Evolutionary conservation across 2,329 filamentous ascomycete species (phyloP).

Genomic region (Massarina eburnea): DNA sequence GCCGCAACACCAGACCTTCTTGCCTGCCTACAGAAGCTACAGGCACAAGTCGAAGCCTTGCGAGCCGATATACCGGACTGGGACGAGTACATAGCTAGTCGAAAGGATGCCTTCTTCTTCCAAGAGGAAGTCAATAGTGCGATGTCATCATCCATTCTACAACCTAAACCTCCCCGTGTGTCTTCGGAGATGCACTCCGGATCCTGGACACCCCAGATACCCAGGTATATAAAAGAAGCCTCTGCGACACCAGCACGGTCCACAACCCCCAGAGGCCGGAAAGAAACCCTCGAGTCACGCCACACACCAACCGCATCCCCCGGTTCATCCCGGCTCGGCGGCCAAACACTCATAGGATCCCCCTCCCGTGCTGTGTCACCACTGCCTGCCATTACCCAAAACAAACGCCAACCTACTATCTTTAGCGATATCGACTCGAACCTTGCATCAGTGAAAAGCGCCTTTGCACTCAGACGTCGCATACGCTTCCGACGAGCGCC

Average conservation of each 20-base stretch:
- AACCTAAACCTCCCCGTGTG: constrained; percentile 24
- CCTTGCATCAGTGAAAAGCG: constrained; percentile 31
- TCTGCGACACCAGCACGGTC: constrained; percentile 35
- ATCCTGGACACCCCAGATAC: constrained; percentile 41
- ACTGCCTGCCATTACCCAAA: constrained; percentile 25
- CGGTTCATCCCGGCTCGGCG: constrained; percentile 27
- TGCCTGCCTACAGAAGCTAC: constrained; percentile 45
- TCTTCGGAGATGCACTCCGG: constrained; percentile 30
- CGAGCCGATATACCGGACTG: constrained; percentile 49
- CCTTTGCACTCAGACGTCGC: constrained; percentile 36
- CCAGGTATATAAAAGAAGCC: constrained; percentile 36
- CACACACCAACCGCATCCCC: constrained; percentile 28
- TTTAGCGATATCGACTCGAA: constrained; percentile 40
- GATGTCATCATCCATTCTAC: constrained; percentile 32
- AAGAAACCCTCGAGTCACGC: constrained; percentile 30
- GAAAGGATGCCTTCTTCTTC: constrained; percentile 53
- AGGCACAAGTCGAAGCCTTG: constrained; percentile 46
- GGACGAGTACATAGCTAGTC: constrained; percentile 50
- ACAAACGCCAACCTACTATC: constrained; percentile 35
- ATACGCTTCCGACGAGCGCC: constrained; percentile 36
- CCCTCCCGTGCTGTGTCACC: constrained; percentile 33
- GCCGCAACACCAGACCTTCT: constrained; percentile 45
- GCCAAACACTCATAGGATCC: constrained; percentile 30
- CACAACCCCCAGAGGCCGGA: constrained; percentile 40
- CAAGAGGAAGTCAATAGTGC: constrained; percentile 49